Percentiles rank a stretch among this genome's conserved stretches.
These are phyloP conservation scores for Pachysandra terminalis DNA, from an alignment of 164 flowering plant species.

Conservation along the genomic window DNA sequence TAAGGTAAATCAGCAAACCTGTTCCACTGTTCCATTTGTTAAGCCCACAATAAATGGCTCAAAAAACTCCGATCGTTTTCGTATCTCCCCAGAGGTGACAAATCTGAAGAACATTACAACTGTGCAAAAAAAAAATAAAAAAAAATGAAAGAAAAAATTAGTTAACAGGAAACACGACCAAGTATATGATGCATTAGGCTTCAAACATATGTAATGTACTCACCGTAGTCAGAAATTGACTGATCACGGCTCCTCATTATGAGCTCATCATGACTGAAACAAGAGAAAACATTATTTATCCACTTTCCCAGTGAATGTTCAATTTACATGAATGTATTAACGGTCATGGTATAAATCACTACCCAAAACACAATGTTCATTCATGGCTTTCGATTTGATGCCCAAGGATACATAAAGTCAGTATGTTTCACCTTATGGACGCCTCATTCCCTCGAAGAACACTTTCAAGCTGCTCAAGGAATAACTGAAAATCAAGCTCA, in stretches of 20 bases:
- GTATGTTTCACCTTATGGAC: constrained; percentile 59
- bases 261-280: constrained; percentile 76
- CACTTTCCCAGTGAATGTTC: background rate
- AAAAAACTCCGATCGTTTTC: constrained; percentile 77
- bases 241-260: constrained; percentile 74
- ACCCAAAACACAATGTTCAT: background rate
- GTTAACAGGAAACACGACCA: constrained; percentile 20
- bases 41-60: constrained; percentile 92
- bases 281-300: constrained; percentile 10
- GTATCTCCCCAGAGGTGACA: constrained; percentile 92
- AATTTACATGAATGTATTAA: background rate
- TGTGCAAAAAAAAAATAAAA: constrained; percentile 3
- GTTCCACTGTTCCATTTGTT: constrained; percentile 74
- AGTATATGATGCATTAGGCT: constrained; percentile 1
- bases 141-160: constrained; percentile 22
- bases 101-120: constrained; percentile 99
- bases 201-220: constrained; percentile 19
- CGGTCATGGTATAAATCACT: too few relatives aligned
- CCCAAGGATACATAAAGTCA: constrained; percentile 1
- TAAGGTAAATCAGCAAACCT: constrained; percentile 42
- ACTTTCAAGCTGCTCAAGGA: constrained; percentile 83
- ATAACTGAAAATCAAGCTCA: constrained; percentile 51
- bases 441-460: constrained; percentile 63
- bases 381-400: background rate
- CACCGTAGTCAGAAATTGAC: constrained; percentile 86